Percentiles rank a stretch among this genome's conserved stretches.
Evolutionary conservation across 495 filamentous ascomycete genomes (phyloP).

Genomic region (Neurospora sp.): DNA sequence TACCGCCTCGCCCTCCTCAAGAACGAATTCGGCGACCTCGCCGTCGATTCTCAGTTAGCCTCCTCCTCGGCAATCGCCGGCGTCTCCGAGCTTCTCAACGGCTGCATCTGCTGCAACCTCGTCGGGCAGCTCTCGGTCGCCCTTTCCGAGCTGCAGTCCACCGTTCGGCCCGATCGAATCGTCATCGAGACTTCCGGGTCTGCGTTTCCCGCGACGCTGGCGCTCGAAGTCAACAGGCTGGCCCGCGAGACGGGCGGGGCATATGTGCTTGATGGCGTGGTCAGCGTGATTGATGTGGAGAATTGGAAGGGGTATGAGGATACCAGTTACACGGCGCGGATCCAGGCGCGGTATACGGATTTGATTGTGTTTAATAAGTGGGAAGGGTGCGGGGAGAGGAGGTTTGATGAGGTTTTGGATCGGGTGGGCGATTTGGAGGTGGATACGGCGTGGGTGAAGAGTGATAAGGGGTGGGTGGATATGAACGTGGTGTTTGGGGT

Average conservation of each 20-base stretch:
- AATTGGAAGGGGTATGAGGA: conserved; percentile 96
- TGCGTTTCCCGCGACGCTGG: conserved; percentile 81
- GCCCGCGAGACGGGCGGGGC: conserved; percentile 47
- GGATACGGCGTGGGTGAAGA: conserved; percentile 70
- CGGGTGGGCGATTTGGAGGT: conserved; percentile 78
- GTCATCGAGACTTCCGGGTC: conserved; percentile 85
- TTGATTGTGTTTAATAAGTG: conserved; percentile 93
- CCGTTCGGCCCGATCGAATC: conserved; percentile 64
- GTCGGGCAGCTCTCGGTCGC: conserved; percentile 82
- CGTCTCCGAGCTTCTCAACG: conserved; percentile 83
- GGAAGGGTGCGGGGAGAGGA: conserved; percentile 61
- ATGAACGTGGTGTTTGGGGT: conserved; percentile 75
- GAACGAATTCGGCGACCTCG: conserved; percentile 95
- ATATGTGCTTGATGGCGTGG: conserved; percentile 80
- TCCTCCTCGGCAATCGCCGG: conserved; percentile 72
- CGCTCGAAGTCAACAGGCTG: conserved; percentile 87
- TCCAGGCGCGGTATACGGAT: conserved; percentile 86
- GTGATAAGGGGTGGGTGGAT: conserved; percentile 62
- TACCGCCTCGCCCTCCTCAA: conserved; percentile 93
- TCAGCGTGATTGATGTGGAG: conserved; percentile 90
- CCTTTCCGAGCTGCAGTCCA: conserved; percentile 54
- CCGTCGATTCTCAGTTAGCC: conserved; percentile 84
- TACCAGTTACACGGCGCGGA: conserved; percentile 74
- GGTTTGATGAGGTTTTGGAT: conserved; percentile 75
- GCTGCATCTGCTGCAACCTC: conserved; percentile 97